phyloP scores from a whole-genome alignment of 208 protist species.

The Trypanosoma platydactyli region DNA sequence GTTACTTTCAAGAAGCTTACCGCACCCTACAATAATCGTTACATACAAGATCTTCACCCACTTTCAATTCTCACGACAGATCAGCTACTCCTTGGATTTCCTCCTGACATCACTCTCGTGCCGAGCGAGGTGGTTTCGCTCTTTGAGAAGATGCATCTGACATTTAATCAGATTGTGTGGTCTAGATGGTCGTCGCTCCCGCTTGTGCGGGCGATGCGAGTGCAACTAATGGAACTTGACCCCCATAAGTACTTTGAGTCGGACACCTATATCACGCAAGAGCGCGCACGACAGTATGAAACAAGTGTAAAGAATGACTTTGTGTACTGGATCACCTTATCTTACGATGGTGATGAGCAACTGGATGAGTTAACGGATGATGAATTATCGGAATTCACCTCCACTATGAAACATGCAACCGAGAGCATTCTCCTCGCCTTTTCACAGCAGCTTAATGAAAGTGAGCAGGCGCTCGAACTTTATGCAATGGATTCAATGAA shows the following conservation, averaged over 20 bases:
- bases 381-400: conserved; percentile 46
- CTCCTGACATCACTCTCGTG: conserved; percentile 85
- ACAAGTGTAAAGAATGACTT: conserved; percentile 81
- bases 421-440: conserved; percentile 65
- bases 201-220: conserved; percentile 43
- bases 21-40: conserved; percentile 50
- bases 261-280: conserved; percentile 86
- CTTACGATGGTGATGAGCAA: conserved; percentile 40
- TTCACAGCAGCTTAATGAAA: conserved; percentile 69
- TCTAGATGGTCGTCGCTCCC: conserved; percentile 45
- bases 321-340: conserved; percentile 75
- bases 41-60: conserved; percentile 85
- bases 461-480: conserved; percentile 64
- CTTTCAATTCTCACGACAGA: conserved; percentile 84
- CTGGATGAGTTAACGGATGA: conserved; percentile 37
- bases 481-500: conserved; percentile 55
- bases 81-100: conserved; percentile 80
- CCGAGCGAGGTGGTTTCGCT: conserved; percentile 89
- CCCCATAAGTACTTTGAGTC: conserved; percentile 81
- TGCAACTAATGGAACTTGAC: conserved; percentile 49
- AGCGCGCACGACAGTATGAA: conserved; percentile 82
- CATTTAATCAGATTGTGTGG: conserved; percentile 46
- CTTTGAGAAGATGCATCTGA: conserved; percentile 59
- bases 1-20: conserved; percentile 69
- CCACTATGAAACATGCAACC: conserved; percentile 49